Evolutionary conservation across 2,329 filamentous ascomycete genomes (phyloP).

Genomic region (Byssothecium circinans): DNA sequence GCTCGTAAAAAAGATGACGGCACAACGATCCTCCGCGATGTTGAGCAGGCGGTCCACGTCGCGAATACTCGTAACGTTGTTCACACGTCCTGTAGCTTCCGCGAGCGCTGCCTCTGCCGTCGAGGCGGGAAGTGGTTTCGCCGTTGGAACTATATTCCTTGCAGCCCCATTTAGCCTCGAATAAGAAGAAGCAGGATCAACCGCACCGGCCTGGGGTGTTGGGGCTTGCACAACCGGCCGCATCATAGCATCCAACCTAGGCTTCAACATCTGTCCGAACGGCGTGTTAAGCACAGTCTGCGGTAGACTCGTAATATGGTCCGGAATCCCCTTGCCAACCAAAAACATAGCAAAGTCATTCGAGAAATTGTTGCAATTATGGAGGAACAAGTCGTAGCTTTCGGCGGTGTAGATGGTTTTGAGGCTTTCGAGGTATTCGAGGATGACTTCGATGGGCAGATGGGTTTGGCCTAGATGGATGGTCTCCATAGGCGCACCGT

Average conservation of each 20-base stretch:
- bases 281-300: constrained; percentile 82
- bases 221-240: constrained; percentile 64
- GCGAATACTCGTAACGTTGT: constrained; percentile 60
- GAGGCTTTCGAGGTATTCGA: constrained; percentile 85
- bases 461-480: constrained; percentile 75
- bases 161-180: constrained; percentile 7
- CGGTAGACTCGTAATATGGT: constrained; percentile 82
- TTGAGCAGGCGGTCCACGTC: constrained; percentile 64
- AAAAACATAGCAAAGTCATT: constrained; percentile 91
- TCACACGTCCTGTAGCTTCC: constrained; percentile 54
- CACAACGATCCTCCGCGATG: constrained; percentile 66
- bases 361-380: constrained; percentile 98
- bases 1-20: constrained; percentile 90
- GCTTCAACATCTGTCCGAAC: constrained; percentile 83
- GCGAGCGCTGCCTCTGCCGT: constrained; percentile 18
- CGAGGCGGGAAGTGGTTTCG: constrained; percentile 8
- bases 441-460: constrained; percentile 76
- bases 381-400: constrained; percentile 84
- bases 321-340: constrained; percentile 83
- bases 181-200: constrained; percentile 11
- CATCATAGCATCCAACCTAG: constrained; percentile 69
- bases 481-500: constrained; percentile 79
- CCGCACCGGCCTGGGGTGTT: constrained; percentile 35
- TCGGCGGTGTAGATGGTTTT: constrained; percentile 76
- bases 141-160: constrained; percentile 11